Percentiles rank a stretch among this genome's conserved stretches.
Evolutionary conservation across 2,329 filamentous ascomycete species (phyloP).

Genomic region (Periconia sp.): DNA sequence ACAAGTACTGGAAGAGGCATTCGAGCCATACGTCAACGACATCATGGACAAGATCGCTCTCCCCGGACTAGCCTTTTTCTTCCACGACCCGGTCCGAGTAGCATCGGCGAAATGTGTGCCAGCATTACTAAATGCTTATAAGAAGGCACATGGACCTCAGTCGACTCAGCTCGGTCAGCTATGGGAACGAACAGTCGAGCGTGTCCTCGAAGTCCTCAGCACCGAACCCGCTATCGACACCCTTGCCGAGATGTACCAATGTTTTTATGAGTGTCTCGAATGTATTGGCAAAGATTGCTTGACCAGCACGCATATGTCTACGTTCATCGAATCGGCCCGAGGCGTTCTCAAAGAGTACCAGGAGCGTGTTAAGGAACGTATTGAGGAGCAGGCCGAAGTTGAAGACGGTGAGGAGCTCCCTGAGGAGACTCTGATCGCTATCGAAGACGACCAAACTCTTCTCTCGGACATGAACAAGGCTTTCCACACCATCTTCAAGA

Average conservation of each 20-base stretch:
- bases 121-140: constrained; percentile 90
- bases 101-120: constrained; percentile 95
- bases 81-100: constrained; percentile 95
- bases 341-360: constrained; percentile 93
- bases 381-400: constrained; percentile 82
- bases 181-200: constrained; percentile 85
- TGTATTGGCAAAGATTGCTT: constrained; percentile 88
- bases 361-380: constrained; percentile 78
- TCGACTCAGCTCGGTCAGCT: constrained; percentile 81
- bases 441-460: constrained; percentile 96
- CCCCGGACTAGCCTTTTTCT: constrained; percentile 95
- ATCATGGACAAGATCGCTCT: constrained; percentile 97
- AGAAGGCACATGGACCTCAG: constrained; percentile 83
- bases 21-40: constrained; percentile 88
- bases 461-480: constrained; percentile 99
- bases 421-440: constrained; percentile 85
- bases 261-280: constrained; percentile 98
- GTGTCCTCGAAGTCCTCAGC: constrained; percentile 89
- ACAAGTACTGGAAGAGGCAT: constrained; percentile 89
- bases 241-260: constrained; percentile 98
- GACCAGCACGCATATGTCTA: constrained; percentile 76
- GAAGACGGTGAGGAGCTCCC: constrained; percentile 91
- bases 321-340: constrained; percentile 85
- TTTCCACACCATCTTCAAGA: constrained; percentile 98
- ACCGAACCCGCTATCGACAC: constrained; percentile 96